Evolutionary conservation across 305 asterid genomes (phyloP), one percentile per base, ranked within the genome.

Genomic region (Euphrasia arctica): DNA sequence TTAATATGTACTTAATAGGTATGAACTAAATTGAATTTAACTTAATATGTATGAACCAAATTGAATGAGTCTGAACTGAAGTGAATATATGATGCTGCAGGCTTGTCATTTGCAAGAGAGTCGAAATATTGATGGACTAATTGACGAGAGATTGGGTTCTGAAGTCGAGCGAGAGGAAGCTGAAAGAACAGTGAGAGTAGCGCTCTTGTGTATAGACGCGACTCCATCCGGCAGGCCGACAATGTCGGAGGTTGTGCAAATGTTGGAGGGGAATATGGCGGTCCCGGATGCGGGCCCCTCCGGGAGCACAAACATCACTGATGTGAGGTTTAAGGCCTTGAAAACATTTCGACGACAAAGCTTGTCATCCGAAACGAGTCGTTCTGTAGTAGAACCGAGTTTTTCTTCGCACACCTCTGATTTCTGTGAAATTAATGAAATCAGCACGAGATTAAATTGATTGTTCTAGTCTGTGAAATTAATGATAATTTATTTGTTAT

Each of bases 221-320:
- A 80, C 90, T 25, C 85, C 96, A 4, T 80, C 96, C 0, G 55
- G 79, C 1, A 79, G 98, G 82, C 98, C 98, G 25, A 63, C 82
- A 5, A 91, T 91, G 98, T 77, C 95, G 1, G 95, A 89, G 78
- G 95, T 75, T 0, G 90, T 89, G 54, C 75, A 78, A 66, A 89
- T 91, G 91, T 84, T 91, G 2, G 94, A 89, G 73, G 98, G 91
- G 25, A 63, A 66, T 27, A 79, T 67, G 66, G 54, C 9, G 8
- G 59, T 87, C 61, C 95, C 98, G 0, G 85, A 83, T 22, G 60
- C 59, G 13, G 47, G 74, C 48, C 83, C 81, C 83, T 62, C 22
- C 5, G 74, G 85, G 27, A 77, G 81, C 71, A 15, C 74, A 1
- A 64, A 63, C 50, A 27, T 73, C 0, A 82, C 68, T 9, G 95